Evolutionary conservation across 345 rosid species (phyloP), one percentile per base, ranked within the genome.

Genomic region (Gossypium mustelinum): DNA sequence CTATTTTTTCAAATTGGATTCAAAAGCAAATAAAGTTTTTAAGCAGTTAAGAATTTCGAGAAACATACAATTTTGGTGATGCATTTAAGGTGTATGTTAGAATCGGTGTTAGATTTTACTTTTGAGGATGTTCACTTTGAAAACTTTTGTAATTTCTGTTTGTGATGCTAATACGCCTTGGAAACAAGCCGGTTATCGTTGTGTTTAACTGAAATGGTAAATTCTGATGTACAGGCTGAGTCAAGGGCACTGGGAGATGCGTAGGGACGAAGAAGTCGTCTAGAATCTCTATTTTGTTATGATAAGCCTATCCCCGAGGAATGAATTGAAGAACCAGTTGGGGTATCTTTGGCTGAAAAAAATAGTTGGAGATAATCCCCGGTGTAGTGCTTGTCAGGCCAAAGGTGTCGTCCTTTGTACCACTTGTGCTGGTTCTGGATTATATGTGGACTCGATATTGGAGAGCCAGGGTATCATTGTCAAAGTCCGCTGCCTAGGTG

Each of bases 391-490:
- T 78, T 96, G 98, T 59, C 69, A 84, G 77, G 99, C 92, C 51
- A 92, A 89, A 84, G 98, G 99, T 73, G 97, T 89, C n/a, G 89
- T 90, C 72, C 93, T 90, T 63, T 92, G 99, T 78, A 70, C 88
- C 64, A 96, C 99, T 76, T 92, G 95, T 76, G 58, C 93, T 9
- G 98, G 95, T 43, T 85, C 92, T 59, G 98, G 99, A 65, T 80
- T 93, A 62, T 96, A 93, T 67, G 94, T 93, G 54, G 97, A 93
- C 67, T 85, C 97, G 6, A 84, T 96, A 57, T 62, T 93, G 92
- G 98, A 96, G 88, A 88, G 98, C 87, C 98, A 93, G 84, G 99
- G 99, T 74, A 90, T 93, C 87, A 90, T 92, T 64, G 97, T 96
- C 76, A 90, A 90, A 87, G 91, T 96, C 76, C 91, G 97, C 56